Conservation (phyloP, 164 flowering plant species). For the Hamamelis virginiana region DNA sequence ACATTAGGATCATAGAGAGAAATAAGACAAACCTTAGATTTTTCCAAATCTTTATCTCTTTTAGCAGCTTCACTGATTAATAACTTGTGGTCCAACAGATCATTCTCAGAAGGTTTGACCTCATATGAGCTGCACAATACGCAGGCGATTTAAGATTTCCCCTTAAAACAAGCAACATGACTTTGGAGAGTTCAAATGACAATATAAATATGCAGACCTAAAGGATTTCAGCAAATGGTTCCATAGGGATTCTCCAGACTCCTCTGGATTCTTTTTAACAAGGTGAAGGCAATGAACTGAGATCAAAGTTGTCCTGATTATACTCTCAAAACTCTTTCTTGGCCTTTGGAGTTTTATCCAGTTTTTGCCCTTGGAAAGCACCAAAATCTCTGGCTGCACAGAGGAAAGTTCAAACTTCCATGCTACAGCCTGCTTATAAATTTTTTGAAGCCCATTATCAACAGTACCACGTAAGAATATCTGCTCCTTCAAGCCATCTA, state of each 20-base stretch:
- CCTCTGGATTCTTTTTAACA: constrained; percentile 38
- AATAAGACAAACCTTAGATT: constrained; percentile 39
- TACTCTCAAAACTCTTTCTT: constrained; percentile 41
- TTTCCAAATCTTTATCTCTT: constrained; percentile 36
- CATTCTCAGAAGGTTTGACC: constrained; percentile 43
- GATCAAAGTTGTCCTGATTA: constrained; percentile 44
- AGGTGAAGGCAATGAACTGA: constrained; percentile 51
- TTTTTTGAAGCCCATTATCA: constrained; percentile 44
- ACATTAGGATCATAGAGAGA: neutral
- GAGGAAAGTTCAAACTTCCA: constrained; percentile 62
- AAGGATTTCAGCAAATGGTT: constrained; percentile 41
- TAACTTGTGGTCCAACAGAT: constrained; percentile 39
- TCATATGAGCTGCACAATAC: constrained; percentile 39
- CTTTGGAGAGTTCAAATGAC: neutral
- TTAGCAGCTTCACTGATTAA: constrained; percentile 39
- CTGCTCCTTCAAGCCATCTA: constrained; percentile 9
- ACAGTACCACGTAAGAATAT: constrained; percentile 47
- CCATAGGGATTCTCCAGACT: constrained; percentile 43
- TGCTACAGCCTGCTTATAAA: constrained; percentile 47
- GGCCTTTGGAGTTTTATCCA: constrained; percentile 69
- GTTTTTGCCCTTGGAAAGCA: constrained; percentile 41
- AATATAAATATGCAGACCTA: constrained; percentile 35
- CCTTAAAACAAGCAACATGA: neutral
- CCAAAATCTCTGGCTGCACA: constrained; percentile 45
- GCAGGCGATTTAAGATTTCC: constrained; percentile 5